Evolutionary conservation across 768 basidiomycete species (phyloP).

Genomic region (Mycena rosella): DNA sequence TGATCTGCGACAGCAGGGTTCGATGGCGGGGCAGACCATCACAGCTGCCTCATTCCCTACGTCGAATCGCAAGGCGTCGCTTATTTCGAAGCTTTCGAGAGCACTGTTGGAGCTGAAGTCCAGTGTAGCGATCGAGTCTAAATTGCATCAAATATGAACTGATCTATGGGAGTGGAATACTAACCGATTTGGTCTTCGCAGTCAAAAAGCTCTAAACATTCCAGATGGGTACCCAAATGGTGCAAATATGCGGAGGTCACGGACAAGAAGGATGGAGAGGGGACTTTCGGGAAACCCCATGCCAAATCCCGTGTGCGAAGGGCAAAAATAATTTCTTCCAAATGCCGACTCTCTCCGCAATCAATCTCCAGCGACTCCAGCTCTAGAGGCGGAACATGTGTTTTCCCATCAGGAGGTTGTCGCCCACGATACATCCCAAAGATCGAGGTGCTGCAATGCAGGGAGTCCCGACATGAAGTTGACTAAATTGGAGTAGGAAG

Average conservation of each 20-base stretch:
- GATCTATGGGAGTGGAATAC: background rate
- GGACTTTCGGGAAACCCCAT: background rate
- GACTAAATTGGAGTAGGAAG: background rate
- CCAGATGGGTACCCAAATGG: background rate
- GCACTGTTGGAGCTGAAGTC: background rate
- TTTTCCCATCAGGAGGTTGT: background rate
- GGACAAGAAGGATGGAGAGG: background rate
- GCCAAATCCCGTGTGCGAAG: background rate
- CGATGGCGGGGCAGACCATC: background rate
- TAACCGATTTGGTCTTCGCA: background rate
- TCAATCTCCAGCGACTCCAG: background rate
- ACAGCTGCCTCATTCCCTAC: background rate
- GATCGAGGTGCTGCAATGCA: background rate
- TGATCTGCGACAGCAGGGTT: background rate
- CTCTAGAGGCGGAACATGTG: background rate
- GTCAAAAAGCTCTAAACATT: background rate
- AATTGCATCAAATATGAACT: background rate
- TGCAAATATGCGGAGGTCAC: background rate
- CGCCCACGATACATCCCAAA: background rate
- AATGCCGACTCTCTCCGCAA: background rate
- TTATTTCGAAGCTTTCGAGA: background rate
- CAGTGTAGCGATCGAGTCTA: background rate
- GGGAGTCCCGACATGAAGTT: background rate
- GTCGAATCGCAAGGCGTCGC: background rate
- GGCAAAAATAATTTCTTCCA: background rate